Conservation (phyloP, 306 rosid species). For the Vigna trinervia region DNA sequence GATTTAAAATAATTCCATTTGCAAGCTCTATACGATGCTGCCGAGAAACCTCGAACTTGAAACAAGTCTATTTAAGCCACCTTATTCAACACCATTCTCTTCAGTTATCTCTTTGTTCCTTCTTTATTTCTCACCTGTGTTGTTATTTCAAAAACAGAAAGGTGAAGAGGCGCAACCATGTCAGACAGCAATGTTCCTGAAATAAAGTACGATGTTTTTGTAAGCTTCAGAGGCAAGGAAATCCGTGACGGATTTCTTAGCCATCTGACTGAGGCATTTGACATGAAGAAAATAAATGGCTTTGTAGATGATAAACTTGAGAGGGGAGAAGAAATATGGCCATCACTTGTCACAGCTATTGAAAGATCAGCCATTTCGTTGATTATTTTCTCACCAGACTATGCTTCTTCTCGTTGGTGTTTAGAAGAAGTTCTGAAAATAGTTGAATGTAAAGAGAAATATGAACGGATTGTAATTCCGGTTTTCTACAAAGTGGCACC, state of each 20-base stretch:
- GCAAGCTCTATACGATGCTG: too few relatives aligned
- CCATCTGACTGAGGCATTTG: neutral
- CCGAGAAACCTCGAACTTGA: too few relatives aligned
- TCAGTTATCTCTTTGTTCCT: too few relatives aligned
- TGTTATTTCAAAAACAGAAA: too few relatives aligned
- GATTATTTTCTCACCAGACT: conserved; percentile 23
- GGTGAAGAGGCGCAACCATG: too few relatives aligned
- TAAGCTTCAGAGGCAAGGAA: too few relatives aligned
- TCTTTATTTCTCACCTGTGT: too few relatives aligned
- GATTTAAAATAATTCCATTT: too few relatives aligned
- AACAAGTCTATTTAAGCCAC: too few relatives aligned
- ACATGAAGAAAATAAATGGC: neutral
- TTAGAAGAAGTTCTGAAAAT: conserved; percentile 27
- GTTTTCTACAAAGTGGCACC: conserved; percentile 31
- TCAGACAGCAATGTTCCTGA: too few relatives aligned
- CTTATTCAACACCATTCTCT: too few relatives aligned
- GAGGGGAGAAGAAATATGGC: neutral
- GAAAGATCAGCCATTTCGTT: conserved; percentile 8
- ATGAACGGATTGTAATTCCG: neutral
- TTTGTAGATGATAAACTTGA: neutral
- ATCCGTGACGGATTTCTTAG: neutral
- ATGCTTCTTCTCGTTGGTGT: conserved; percentile 36
- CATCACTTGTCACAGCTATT: conserved; percentile 14
- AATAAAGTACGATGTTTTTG: too few relatives aligned
- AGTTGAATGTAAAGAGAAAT: neutral